Base-by-base conservation (phyloP, 179 eudicot species). In the Beta corolliflora region DNA sequence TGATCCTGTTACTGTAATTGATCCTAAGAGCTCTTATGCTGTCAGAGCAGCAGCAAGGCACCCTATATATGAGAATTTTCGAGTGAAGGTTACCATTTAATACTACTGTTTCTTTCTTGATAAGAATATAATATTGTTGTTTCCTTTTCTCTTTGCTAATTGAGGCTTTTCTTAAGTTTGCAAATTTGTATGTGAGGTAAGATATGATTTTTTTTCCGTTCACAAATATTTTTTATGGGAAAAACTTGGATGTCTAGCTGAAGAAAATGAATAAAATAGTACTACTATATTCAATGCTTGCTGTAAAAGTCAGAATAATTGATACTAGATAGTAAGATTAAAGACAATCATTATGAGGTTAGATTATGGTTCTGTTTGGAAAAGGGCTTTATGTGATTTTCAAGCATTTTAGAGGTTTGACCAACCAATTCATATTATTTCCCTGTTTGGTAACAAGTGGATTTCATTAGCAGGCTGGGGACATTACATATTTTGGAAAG, bases 31-130 rank as follows among this genome's bases (percentile, higher is more conserved):
- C 71, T 81, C 74, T 66, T 96, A 96, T 81, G 94, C 88, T 68
- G 90, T 96, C 52, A 91, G 88, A 86, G 96, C 99, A 79, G 91
- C 99, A 82, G 87, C 99, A 74, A 87, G 88, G 83, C 99, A 96
- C 84, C 99, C 99, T 45, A 89, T 96, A 68, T 94, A 94, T 71
- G 99, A 96, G 86, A 96, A 92, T 84, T 96, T 94, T 83, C 88
- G 99, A 71, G 99, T 92, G 77, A 91, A 92, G 99, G 99, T 96
- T 71, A 83, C 89, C 52, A 77, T 67, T 29, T 58, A 12, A 58
- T 31, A 19, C 16, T 72, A 65, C 68, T 61, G 19, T 60, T 76
- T 19, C 23, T 19, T 77, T 67, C 41, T 36, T 36, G 41, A 36
- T 36, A 36, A 36, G 41, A 36, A 36, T 36, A 36, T 36, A 36